phyloP scores from a whole-genome alignment of 768 basidiomycete genomes.

The Lyophyllum shimeji region DNA sequence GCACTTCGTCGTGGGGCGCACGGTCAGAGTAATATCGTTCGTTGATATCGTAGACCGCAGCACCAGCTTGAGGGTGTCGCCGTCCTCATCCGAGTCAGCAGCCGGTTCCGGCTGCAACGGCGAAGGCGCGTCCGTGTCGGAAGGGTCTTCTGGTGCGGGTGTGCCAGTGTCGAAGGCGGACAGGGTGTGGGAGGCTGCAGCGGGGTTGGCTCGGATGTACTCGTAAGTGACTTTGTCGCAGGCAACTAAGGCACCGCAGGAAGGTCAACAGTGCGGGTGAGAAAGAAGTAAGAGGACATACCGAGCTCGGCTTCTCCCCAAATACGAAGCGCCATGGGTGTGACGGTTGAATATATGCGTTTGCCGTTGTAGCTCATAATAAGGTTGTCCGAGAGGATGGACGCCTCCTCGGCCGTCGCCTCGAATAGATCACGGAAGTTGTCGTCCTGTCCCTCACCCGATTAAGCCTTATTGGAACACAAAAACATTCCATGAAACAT shows the following conservation, averaged over 20 bases:
- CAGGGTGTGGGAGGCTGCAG: conserved; percentile 5
- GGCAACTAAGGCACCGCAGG: conserved; percentile 45
- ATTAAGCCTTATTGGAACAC: not conserved
- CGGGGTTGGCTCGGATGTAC: conserved; percentile 47
- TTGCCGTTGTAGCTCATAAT: conserved; percentile 61
- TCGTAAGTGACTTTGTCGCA: conserved; percentile 64
- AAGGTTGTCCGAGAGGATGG: conserved; percentile 48
- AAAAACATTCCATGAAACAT: conserved; percentile 13
- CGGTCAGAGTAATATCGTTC: conserved; percentile 62
- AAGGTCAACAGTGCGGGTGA: not conserved
- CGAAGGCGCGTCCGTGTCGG: conserved; percentile 19
- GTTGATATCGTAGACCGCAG: conserved; percentile 54
- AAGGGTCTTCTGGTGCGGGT: conserved; percentile 6
- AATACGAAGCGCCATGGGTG: conserved; percentile 62
- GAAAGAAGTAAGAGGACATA: conserved; percentile 25
- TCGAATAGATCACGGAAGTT: conserved; percentile 66
- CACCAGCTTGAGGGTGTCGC: conserved; percentile 63
- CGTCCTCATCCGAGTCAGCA: conserved; percentile 42
- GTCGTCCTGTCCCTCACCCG: conserved; percentile 46
- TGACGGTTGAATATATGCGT: conserved; percentile 68
- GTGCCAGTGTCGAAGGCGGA: conserved; percentile 2
- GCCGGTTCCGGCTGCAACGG: conserved; percentile 16
- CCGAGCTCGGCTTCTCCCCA: conserved; percentile 71
- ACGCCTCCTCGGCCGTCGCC: conserved; percentile 60
- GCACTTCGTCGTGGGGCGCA: conserved; percentile 74